These are phyloP conservation scores for Dendrothele bispora DNA, from an alignment of 768 basidiomycete species.

Conservation along the genomic window DNA sequence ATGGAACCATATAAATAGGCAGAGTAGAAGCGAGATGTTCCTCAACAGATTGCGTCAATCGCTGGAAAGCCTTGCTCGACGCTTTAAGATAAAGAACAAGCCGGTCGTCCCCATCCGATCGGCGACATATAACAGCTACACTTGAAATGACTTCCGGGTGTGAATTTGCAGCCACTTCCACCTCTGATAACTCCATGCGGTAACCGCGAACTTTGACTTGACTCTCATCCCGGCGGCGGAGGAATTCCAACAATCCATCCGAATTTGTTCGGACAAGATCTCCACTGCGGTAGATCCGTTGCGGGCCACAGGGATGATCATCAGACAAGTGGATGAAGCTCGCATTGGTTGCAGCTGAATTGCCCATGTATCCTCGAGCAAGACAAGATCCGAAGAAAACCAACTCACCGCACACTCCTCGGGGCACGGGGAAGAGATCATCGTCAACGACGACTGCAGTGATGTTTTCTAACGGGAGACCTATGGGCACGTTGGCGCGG, in stretches of 20 bases:
- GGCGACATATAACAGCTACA: too few species aligned
- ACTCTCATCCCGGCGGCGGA: background rate
- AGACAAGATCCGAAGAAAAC: background rate
- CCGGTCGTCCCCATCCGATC: too few species aligned
- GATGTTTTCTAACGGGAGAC: background rate
- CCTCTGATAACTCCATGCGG: background rate
- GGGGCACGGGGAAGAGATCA: background rate
- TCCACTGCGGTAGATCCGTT: background rate
- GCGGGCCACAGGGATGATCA: background rate
- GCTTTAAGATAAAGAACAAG: too few species aligned
- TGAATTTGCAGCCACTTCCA: background rate
- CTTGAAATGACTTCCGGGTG: background rate
- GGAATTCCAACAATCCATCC: background rate
- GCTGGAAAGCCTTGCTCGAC: too few species aligned
- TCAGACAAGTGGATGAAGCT: background rate
- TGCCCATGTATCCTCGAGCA: background rate
- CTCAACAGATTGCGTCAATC: too few species aligned
- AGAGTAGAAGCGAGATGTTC: background rate
- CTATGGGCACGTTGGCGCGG: constrained; percentile 1
- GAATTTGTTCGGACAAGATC: background rate
- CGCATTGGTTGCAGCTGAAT: background rate
- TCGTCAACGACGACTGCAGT: background rate
- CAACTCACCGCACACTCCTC: constrained; percentile 1
- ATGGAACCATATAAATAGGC: background rate
- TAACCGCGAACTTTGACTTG: constrained; percentile 2